Evolutionary conservation across 495 filamentous ascomycete genomes (phyloP), one percentile per base, ranked within the genome.

Genomic region (Tuber indicum): DNA sequence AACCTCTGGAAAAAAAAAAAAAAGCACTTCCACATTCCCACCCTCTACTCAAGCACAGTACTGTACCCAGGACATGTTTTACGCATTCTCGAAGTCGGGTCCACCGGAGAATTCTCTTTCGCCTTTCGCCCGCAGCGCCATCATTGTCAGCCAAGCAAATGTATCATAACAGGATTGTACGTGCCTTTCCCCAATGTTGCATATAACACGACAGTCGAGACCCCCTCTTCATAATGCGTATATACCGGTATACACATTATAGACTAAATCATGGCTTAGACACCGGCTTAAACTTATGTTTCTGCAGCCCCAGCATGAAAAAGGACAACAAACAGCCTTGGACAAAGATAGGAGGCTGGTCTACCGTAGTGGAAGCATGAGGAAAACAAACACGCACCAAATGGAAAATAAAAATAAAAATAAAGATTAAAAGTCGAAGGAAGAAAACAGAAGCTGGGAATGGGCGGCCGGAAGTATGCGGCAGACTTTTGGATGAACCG

Each of bases 91-190:
- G 76, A 71, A 52, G 44, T 74, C 46, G 73, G 62, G 39, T 66
- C 71, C 44, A 76, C 52, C 46, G 70, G 77, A 62, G 44, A 78
- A 58, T 71, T 78, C 52, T 47, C n/a, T 46, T 66, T 62, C 71
- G 14, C 39, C 47, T 70, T 78, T 62, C 66, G 71, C 76, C 66
- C 78, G 73, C 76, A 71, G 78, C 78, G 75, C 71, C 76, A 80
- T 80, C 46, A 21, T 49, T 23, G 19, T 7, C 46, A 23, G 46
- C 19, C 46, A 49, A 49, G 46, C 39, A 41, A 14, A 52, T 52
- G 49, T n/a, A 52, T 52, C 49, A n/a, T 52, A 21, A 52, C 49
- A n/a, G 49, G 49, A 52, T 52, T 6, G 49, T 58, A 58, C 2
- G n/a, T 58, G 52, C 52, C 10, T 26, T 58, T 23, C 9, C n/a